phyloP scores from a whole-genome alignment of 2,329 filamentous ascomycete species.

The Calonectria multiphialidica region DNA sequence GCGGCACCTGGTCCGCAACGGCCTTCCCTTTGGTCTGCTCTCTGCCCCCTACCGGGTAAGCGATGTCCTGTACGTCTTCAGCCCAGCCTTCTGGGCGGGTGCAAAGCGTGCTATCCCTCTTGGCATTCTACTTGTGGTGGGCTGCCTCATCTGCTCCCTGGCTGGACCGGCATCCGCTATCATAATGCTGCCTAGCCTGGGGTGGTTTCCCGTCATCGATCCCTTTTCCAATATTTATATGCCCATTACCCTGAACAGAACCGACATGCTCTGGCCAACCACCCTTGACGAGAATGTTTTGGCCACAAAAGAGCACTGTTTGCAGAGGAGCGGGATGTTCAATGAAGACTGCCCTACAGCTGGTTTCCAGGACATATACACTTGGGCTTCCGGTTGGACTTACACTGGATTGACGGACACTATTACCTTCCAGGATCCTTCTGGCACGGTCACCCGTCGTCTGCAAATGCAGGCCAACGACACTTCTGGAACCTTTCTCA shows the following conservation, averaged over 20 bases:
- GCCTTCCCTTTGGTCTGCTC: neutral
- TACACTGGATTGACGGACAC: neutral
- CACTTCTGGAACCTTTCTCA: neutral
- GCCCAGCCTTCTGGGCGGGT: neutral
- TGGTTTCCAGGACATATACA: neutral
- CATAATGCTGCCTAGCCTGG: neutral
- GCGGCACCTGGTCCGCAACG: neutral
- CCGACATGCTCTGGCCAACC: neutral
- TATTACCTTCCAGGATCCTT: constrained; percentile 4
- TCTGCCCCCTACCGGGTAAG: neutral
- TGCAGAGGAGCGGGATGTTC: neutral
- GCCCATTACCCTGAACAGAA: neutral
- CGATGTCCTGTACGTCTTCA: neutral
- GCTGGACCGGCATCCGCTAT: constrained; percentile 9
- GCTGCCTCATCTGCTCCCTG: neutral
- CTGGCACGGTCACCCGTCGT: neutral
- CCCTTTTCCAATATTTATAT: neutral
- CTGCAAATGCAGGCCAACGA: neutral
- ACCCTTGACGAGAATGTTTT: neutral
- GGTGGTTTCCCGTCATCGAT: neutral
- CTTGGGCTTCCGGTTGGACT: neutral
- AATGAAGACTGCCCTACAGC: neutral
- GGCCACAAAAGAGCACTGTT: neutral
- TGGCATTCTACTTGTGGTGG: neutral
- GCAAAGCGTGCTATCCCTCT: neutral